Evolutionary conservation across 2,329 filamentous ascomycete species (phyloP).

Genomic region (Scytalidium lignicola): DNA sequence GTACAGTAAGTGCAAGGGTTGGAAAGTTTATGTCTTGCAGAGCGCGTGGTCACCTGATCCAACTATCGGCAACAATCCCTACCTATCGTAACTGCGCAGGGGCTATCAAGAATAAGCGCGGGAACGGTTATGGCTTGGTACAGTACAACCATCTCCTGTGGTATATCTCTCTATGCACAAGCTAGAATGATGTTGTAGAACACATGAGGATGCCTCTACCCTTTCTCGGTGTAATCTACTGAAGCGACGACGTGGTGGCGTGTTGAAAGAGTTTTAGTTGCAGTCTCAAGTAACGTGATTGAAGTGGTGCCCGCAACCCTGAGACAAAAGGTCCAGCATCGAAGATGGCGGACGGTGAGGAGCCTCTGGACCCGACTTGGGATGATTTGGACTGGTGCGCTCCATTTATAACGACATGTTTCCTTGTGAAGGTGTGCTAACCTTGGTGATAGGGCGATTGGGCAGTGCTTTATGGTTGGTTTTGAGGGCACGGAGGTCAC

Average conservation of each 20-base stretch:
- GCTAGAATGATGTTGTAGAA: not conserved
- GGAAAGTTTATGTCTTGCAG: no score
- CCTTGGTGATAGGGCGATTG: conserved; percentile 53
- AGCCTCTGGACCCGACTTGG: conserved; percentile 27
- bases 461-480: conserved; percentile 70
- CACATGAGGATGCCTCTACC: not conserved
- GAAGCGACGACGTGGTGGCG: not conserved
- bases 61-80: no score
- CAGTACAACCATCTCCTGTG: not conserved
- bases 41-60: no score
- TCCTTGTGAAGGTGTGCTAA: conserved; percentile 11
- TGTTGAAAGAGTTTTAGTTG: not conserved
- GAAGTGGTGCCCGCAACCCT: not conserved
- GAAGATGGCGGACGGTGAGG: conserved; percentile 49
- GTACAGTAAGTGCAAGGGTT: no score
- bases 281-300: not conserved
- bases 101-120: no score
- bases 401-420: not conserved
- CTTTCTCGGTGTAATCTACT: not conserved
- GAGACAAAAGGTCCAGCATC: conserved; percentile 5
- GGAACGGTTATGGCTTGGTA: not conserved
- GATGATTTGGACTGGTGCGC: conserved; percentile 26
- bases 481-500: conserved; percentile 65
- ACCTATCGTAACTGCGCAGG: no score
- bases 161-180: not conserved